Conservation (phyloP, 148 eudicot genomes). For the Polygonum maritimum region DNA sequence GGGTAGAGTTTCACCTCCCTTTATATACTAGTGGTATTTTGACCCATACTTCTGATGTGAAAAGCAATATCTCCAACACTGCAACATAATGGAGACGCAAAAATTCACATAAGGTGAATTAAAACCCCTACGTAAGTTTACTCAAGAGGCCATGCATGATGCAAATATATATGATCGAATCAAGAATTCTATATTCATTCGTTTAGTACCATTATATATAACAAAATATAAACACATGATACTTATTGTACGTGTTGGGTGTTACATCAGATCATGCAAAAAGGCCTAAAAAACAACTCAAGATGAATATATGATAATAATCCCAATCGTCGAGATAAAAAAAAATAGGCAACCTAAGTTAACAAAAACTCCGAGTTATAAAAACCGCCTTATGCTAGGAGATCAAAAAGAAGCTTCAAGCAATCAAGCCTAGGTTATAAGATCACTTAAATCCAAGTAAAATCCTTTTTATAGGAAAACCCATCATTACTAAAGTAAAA, state of each 20-base stretch:
- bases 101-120: too few species aligned
- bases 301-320: background rate
- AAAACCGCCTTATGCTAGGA: background rate
- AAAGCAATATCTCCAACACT: too few species aligned
- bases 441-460: slow-evolving; percentile 25
- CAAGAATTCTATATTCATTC: background rate
- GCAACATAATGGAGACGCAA: too few species aligned
- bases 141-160: background rate
- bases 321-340: background rate
- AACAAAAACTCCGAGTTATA: background rate
- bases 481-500: slow-evolving; percentile 57
- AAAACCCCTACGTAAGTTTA: background rate
- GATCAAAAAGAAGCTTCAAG: background rate
- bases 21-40: too few species aligned
- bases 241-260: background rate
- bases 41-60: too few species aligned
- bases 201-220: background rate
- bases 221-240: background rate
- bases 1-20: too few species aligned
- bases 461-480: slow-evolving; percentile 33
- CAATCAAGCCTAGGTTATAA: background rate
- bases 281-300: background rate
- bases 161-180: background rate
- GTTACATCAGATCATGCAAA: background rate
- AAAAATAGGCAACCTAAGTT: background rate